Percentiles rank a stretch among this genome's conserved stretches.
Conservation (phyloP, 768 basidiomycete genomes). For the Mrakia gelida region DNA sequence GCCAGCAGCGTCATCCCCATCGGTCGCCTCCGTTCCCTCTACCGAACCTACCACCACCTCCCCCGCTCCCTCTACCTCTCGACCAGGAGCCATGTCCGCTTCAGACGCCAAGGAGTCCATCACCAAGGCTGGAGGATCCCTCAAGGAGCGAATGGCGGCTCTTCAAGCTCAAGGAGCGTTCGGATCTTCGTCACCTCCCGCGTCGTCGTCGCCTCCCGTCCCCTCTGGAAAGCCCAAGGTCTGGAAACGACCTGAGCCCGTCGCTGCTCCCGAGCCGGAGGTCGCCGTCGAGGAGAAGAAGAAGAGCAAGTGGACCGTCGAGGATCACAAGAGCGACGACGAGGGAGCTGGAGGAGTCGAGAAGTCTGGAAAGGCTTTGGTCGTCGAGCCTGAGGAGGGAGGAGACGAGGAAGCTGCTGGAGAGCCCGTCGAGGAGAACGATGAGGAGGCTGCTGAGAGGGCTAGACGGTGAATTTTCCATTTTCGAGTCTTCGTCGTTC, state of each 20-base stretch:
- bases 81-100: constrained; percentile 47
- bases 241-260: constrained; percentile 67
- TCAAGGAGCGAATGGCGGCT: constrained; percentile 94
- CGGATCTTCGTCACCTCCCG: constrained; percentile 51
- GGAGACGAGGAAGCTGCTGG: constrained; percentile 30
- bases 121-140: constrained; percentile 62
- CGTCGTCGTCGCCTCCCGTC: constrained; percentile 57
- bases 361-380: constrained; percentile 33
- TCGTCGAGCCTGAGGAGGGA: constrained; percentile 42
- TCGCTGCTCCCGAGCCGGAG: constrained; percentile 41
- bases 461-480: constrained; percentile 27
- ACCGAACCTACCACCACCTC: neutral
- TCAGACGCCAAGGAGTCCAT: constrained; percentile 86
- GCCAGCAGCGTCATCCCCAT: neutral
- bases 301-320: constrained; percentile 31
- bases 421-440: constrained; percentile 36
- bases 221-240: constrained; percentile 61
- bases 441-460: constrained; percentile 35
- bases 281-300: constrained; percentile 15
- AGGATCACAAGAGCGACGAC: constrained; percentile 44
- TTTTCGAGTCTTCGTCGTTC: neutral
- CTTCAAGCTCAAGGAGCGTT: constrained; percentile 71
- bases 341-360: constrained; percentile 25
- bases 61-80: neutral
- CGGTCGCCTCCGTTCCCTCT: constrained; percentile 4